Evolutionary conservation across 73 alveolate genomes (phyloP).

Genomic region (Blepharisma stoltei): DNA sequence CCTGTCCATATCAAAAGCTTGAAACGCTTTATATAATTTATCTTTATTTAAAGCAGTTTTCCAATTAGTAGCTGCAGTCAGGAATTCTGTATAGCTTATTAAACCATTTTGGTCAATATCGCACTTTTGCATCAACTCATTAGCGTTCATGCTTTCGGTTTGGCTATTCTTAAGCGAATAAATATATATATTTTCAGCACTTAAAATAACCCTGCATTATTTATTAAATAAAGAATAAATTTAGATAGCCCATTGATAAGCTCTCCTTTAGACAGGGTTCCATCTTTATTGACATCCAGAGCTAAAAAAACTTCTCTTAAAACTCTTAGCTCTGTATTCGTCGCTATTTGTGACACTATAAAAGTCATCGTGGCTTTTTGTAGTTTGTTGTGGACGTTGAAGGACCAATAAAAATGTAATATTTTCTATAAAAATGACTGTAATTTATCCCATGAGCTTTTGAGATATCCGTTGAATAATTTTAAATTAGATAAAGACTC

Average conservation of each 20-base stretch:
- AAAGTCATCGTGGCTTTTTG: too few relatives aligned
- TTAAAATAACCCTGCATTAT: too few relatives aligned
- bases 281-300: slow-evolving; percentile 51
- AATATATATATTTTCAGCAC: too few relatives aligned
- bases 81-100: slow-evolving; percentile 49
- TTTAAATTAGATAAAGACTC: background rate
- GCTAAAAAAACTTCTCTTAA: slow-evolving; percentile 30
- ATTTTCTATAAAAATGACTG: too few relatives aligned
- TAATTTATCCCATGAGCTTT: too few relatives aligned
- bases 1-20: slow-evolving; percentile 42
- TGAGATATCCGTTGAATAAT: too few relatives aligned
- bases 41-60: slow-evolving; percentile 25
- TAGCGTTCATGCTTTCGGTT: slow-evolving; percentile 37
- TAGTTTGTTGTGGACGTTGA: too few relatives aligned
- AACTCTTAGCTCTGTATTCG: too few relatives aligned
- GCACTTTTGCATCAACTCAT: slow-evolving; percentile 40
- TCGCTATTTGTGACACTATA: too few relatives aligned
- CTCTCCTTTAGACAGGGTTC: slow-evolving; percentile 50
- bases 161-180: too few relatives aligned
- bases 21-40: slow-evolving; percentile 35
- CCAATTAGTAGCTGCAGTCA: slow-evolving; percentile 42
- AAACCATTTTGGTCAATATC: slow-evolving; percentile 50
- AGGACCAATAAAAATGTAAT: too few relatives aligned
- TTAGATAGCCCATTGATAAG: slow-evolving; percentile 18
- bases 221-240: too few relatives aligned